phyloP scores from a whole-genome alignment of 179 eudicot genomes.

The Pouteria campechiana region DNA sequence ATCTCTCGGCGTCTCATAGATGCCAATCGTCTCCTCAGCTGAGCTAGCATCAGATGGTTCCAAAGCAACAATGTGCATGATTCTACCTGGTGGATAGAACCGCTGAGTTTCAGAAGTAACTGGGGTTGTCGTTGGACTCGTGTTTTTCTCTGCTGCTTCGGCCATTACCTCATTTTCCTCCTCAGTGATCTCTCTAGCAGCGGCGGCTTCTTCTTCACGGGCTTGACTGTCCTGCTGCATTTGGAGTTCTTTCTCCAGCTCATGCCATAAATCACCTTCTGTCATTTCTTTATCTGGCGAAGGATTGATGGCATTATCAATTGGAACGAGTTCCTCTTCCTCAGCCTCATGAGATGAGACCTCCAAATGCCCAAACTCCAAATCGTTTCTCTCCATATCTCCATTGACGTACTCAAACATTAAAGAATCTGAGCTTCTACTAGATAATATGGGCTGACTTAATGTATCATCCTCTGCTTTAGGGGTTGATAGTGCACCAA shows the following conservation, averaged over 20 bases:
- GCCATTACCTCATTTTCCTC: constrained; percentile 61
- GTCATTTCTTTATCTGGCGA: constrained; percentile 49
- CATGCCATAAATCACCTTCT: constrained; percentile 80
- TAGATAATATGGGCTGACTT: constrained; percentile 31
- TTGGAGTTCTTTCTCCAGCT: constrained; percentile 70
- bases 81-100: constrained; percentile 78
- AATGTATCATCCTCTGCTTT: constrained; percentile 34
- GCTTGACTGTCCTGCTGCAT: constrained; percentile 33
- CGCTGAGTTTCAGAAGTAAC: constrained; percentile 51
- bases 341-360: no score
- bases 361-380: constrained; percentile 35
- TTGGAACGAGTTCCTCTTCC: constrained; percentile 39
- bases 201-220: constrained; percentile 57
- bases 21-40: constrained; percentile 35
- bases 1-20: constrained; percentile 69
- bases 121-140: constrained; percentile 32
- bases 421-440: constrained; percentile 33
- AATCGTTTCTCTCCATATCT: constrained; percentile 10
- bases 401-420: constrained; percentile 18
- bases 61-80: constrained; percentile 65
- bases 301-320: constrained; percentile 30
- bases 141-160: constrained; percentile 44
- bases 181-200: constrained; percentile 44
- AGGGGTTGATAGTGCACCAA: constrained; percentile 19
- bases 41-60: constrained; percentile 14